Evolutionary conservation across 139 green algal genomes (phyloP).

Genomic region (Chlorella sp.): DNA sequence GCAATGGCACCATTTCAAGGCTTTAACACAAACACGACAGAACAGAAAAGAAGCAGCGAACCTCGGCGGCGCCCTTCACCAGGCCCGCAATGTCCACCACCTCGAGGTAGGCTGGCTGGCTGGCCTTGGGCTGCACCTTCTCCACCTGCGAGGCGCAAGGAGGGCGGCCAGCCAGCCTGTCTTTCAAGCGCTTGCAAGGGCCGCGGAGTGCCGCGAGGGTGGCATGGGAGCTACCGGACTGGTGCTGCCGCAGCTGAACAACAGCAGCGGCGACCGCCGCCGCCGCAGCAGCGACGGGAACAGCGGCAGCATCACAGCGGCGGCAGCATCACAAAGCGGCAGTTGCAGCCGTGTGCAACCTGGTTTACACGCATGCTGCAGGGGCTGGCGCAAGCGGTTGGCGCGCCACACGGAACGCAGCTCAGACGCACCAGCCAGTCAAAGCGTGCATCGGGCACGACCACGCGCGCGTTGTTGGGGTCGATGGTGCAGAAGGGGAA

Average conservation of each 20-base stretch:
- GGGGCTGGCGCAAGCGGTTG: too few relatives aligned
- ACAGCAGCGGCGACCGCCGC: too few relatives aligned
- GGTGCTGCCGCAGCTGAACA: background rate
- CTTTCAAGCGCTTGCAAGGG: too few relatives aligned
- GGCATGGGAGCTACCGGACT: background rate
- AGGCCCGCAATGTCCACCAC: constrained; percentile 98
- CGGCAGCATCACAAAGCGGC: constrained; percentile 91
- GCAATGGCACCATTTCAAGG: too few relatives aligned
- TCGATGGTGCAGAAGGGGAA: constrained; percentile 98
- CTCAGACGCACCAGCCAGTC: constrained; percentile 75
- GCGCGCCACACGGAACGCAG: too few relatives aligned
- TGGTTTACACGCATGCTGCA: too few relatives aligned
- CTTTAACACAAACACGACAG: too few relatives aligned
- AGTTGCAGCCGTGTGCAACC: constrained; percentile 56
- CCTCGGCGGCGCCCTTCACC: constrained; percentile 78
- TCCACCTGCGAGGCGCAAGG: background rate
- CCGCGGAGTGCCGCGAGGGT: background rate
- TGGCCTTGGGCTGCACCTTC: constrained; percentile 33
- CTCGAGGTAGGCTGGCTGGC: constrained; percentile 91
- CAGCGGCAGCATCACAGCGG: too few relatives aligned
- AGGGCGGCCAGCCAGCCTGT: too few relatives aligned
- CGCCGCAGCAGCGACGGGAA: too few relatives aligned
- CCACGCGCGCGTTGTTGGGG: constrained; percentile 91
- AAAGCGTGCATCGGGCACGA: constrained; percentile 97
- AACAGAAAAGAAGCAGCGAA: background rate